Conservation (phyloP, 2,329 filamentous ascomycete species). For the Trichophaea hybrida region DNA sequence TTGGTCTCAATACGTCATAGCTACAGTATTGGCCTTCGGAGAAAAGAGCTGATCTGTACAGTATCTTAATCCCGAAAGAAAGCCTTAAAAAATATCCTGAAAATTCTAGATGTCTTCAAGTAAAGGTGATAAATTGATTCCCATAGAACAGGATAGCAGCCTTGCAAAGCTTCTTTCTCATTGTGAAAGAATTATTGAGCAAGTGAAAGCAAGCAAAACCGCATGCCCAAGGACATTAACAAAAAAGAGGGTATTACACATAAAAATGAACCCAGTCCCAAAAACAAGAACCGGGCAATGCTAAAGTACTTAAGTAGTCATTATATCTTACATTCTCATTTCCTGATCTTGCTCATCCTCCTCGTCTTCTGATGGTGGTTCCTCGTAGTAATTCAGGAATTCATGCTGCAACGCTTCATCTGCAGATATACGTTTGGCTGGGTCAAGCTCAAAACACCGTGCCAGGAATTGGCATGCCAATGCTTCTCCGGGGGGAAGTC, state of each 20-base stretch:
- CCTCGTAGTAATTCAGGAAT: slow-evolving; percentile 39
- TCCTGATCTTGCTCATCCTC: slow-evolving; percentile 43
- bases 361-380: slow-evolving; percentile 28
- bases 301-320: background rate
- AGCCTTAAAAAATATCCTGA: too few species aligned
- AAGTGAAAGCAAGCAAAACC: background rate
- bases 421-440: slow-evolving; percentile 57
- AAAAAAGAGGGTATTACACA: background rate
- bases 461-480: slow-evolving; percentile 59
- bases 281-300: background rate
- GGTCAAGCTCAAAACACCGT: slow-evolving; percentile 62
- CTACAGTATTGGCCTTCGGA: too few species aligned
- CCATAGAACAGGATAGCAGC: background rate
- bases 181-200: background rate
- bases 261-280: slow-evolving; percentile 7
- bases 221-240: background rate
- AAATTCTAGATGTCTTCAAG: too few species aligned
- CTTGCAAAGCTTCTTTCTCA: background rate
- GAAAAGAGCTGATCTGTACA: too few species aligned
- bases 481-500: slow-evolving; percentile 52
- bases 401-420: slow-evolving; percentile 58
- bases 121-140: background rate
- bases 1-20: too few species aligned
- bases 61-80: too few species aligned
- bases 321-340: slow-evolving; percentile 24